Evolutionary conservation across 2,329 filamentous ascomycete species (phyloP).

Genomic region (Lecanicillium sp.): DNA sequence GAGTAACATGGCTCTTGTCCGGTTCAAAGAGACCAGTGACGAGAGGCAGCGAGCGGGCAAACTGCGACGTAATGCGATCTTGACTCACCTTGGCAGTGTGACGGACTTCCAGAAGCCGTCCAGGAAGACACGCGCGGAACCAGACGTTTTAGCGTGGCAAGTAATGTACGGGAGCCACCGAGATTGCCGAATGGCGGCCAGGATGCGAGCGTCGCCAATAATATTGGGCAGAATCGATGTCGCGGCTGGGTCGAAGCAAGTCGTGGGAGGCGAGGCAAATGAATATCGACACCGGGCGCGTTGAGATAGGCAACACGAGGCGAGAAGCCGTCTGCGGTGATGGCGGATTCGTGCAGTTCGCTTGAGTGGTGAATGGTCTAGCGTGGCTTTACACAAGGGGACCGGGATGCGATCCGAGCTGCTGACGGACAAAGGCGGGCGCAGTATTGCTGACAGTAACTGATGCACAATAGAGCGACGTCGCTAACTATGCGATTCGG

Average conservation of each 20-base stretch:
- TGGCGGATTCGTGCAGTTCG: conserved; percentile 10
- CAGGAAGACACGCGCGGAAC: conserved; percentile 9
- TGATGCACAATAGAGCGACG: background rate
- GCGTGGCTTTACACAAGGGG: conserved; percentile 6
- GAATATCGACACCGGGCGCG: conserved; percentile 24
- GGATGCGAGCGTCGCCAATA: conserved; percentile 27
- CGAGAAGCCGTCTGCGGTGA: conserved; percentile 20
- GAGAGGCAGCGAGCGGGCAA: conserved; percentile 6
- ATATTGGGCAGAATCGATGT: conserved; percentile 23
- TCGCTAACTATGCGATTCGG: background rate
- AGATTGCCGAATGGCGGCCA: conserved; percentile 23
- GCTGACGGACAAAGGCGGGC: conserved; percentile 1
- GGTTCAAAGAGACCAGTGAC: background rate
- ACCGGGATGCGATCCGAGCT: conserved; percentile 5
- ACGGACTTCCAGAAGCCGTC: conserved; percentile 14
- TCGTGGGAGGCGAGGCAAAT: conserved; percentile 21
- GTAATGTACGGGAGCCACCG: conserved; percentile 16
- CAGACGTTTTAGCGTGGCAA: conserved; percentile 11
- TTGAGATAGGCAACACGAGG: conserved; percentile 23
- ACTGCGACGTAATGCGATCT: conserved; percentile 5
- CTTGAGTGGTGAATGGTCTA: conserved; percentile 6
- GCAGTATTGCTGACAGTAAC: conserved; percentile 2
- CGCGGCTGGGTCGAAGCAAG: conserved; percentile 17
- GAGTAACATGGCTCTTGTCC: too few relatives aligned
- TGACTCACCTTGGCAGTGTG: conserved; percentile 28